These are phyloP conservation scores for Tuber indicum DNA, from an alignment of 495 filamentous ascomycete species.

Conservation along the genomic window DNA sequence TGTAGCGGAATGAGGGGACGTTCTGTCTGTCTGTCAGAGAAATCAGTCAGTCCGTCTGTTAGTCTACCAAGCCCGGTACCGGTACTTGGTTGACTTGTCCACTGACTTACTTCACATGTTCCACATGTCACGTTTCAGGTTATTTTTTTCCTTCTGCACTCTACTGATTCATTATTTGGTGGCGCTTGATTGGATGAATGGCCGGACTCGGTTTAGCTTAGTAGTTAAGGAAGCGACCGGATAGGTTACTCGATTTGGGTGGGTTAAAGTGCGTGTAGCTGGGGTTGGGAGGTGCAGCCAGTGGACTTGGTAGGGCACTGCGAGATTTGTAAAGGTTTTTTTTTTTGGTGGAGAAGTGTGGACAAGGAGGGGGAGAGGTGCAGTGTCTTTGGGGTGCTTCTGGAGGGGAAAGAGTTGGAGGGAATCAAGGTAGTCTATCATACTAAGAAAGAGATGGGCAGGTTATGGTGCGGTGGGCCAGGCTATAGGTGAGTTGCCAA, in stretches of 20 bases:
- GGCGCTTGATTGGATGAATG: background rate
- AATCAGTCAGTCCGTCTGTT: background rate
- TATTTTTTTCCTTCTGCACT: background rate
- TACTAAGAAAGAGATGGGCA: background rate
- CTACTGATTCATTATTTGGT: background rate
- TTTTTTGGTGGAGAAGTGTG: background rate
- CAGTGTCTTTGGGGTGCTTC: background rate
- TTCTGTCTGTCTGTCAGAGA: background rate
- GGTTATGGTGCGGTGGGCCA: background rate
- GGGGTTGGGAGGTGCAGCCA: background rate
- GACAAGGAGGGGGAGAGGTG: background rate
- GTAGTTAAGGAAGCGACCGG: background rate
- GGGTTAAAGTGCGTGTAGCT: background rate
- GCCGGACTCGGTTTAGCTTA: background rate
- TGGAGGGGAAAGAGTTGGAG: background rate
- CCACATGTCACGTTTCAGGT: slow-evolving; percentile 2
- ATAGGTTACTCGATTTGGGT: background rate
- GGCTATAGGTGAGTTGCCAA: background rate
- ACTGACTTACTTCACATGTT: background rate
- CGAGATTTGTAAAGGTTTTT: background rate
- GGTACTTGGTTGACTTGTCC: background rate
- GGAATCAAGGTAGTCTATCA: background rate
- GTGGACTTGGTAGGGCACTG: background rate
- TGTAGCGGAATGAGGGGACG: background rate
- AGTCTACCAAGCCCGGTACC: background rate